phyloP scores from a whole-genome alignment of 2,329 filamentous ascomycete species.

The Orbilia brochopaga region DNA sequence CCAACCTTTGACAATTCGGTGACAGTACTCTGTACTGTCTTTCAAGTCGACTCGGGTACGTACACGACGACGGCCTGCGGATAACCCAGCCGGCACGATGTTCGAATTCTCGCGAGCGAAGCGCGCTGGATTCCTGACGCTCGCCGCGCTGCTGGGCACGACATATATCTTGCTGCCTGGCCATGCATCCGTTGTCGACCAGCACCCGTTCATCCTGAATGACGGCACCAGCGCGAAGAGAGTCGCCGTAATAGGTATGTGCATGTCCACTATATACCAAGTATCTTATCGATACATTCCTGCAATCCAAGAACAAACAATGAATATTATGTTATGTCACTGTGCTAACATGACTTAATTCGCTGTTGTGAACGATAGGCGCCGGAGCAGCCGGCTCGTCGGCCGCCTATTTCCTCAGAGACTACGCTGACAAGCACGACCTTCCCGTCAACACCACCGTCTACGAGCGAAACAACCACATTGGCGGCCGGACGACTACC shows the following conservation, averaged over 20 bases:
- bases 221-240: conserved; percentile 50
- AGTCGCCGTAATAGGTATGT: conserved; percentile 55
- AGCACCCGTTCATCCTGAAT: conserved; percentile 37
- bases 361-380: conserved; percentile 63
- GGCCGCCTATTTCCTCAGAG: conserved; percentile 78
- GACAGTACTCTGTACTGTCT: no score
- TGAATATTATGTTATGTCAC: no score
- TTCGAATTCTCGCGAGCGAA: conserved; percentile 14
- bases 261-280: no score
- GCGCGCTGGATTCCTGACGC: conserved; percentile 26
- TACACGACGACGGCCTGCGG: no score
- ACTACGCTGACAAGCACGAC: conserved; percentile 69
- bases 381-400: conserved; percentile 89
- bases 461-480: conserved; percentile 75
- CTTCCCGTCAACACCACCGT: conserved; percentile 78
- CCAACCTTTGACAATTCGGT: no score
- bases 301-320: no score
- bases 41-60: no score
- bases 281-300: not conserved
- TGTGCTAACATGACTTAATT: not conserved
- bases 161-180: conserved; percentile 44
- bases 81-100: conserved; percentile 17
- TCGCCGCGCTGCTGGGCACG: conserved; percentile 19
- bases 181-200: conserved; percentile 36
- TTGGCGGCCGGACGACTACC: conserved; percentile 87